Evolutionary conservation across 352 stramenopile genomes (phyloP).

Genomic region (Globisporangium apiculatum): DNA sequence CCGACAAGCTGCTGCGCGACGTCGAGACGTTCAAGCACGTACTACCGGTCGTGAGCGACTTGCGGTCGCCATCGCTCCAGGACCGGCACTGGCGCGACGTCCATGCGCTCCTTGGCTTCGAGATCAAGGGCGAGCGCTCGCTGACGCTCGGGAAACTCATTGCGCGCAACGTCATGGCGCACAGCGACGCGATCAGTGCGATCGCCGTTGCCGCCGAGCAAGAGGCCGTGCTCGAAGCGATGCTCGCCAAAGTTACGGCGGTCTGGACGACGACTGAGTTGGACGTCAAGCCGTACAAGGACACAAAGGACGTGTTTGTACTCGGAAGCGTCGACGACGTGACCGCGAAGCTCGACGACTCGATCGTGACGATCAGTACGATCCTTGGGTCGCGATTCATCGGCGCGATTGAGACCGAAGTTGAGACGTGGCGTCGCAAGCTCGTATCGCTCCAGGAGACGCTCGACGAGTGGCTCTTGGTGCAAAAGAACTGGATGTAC

Average conservation of each 20-base stretch:
- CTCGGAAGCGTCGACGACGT: slow-evolving; percentile 90
- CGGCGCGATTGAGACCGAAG: slow-evolving; percentile 84
- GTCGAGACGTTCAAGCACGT: slow-evolving; percentile 90
- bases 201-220: slow-evolving; percentile 86
- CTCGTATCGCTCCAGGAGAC: slow-evolving; percentile 81
- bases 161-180: slow-evolving; percentile 80
- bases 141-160: slow-evolving; percentile 87
- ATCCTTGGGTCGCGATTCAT: slow-evolving; percentile 91
- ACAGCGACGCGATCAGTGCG: slow-evolving; percentile 80
- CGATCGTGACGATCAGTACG: slow-evolving; percentile 91
- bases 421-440: slow-evolving; percentile 84
- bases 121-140: slow-evolving; percentile 70
- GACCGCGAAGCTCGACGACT: slow-evolving; percentile 88
- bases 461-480: slow-evolving; percentile 83
- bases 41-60: slow-evolving; percentile 66
- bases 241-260: slow-evolving; percentile 91
- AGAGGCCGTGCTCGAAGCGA: slow-evolving; percentile 89
- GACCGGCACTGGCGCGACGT: slow-evolving; percentile 77
- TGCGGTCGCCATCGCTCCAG: slow-evolving; percentile 56
- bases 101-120: slow-evolving; percentile 78
- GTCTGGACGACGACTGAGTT: slow-evolving; percentile 88
- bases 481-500: slow-evolving; percentile 89
- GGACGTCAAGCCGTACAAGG: slow-evolving; percentile 91
- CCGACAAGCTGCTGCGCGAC: slow-evolving; percentile 69
- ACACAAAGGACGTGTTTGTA: slow-evolving; percentile 91